phyloP scores from a whole-genome alignment of 2,329 filamentous ascomycete species.

The Paraphoma chrysanthemicola region DNA sequence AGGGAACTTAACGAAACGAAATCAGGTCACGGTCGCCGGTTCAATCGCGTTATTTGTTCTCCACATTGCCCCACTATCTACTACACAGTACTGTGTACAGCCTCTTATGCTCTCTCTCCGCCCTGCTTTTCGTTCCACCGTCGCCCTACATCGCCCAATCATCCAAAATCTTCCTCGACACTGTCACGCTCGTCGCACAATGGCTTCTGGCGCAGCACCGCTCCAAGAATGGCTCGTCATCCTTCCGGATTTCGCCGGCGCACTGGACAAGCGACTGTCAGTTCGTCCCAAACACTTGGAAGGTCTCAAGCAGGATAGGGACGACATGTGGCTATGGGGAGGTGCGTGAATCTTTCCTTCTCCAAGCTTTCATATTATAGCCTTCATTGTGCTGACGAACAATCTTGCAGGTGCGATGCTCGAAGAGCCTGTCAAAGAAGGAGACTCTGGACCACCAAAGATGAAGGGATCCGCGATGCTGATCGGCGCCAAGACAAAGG shows the following conservation, averaged over 20 bases:
- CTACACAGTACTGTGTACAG: background rate
- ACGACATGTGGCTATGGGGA: slow-evolving; percentile 45
- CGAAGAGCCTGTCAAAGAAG: slow-evolving; percentile 59
- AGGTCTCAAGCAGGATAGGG: slow-evolving; percentile 34
- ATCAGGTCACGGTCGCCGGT: no score
- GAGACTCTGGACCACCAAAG: slow-evolving; percentile 64
- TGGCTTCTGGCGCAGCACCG: slow-evolving; percentile 29
- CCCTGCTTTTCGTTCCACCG: slow-evolving; percentile 3
- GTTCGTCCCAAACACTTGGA: slow-evolving; percentile 47
- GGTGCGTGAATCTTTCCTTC: slow-evolving; percentile 25
- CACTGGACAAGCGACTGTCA: slow-evolving; percentile 52
- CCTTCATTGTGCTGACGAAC: background rate
- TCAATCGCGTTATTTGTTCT: no score
- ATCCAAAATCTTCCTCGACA: background rate
- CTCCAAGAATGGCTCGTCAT: slow-evolving; percentile 60
- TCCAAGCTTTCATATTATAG: no score
- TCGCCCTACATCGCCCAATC: background rate
- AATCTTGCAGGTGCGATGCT: slow-evolving; percentile 42
- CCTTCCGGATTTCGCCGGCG: slow-evolving; percentile 53
- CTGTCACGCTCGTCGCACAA: slow-evolving; percentile 11
- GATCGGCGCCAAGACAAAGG: slow-evolving; percentile 68
- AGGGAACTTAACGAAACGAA: no score
- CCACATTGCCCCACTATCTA: background rate
- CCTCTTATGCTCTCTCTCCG: slow-evolving; percentile 11
- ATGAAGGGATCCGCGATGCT: slow-evolving; percentile 79